Conservation (phyloP, 192 early-diverging fungal genomes). For the Piromyces finnis region DNA sequence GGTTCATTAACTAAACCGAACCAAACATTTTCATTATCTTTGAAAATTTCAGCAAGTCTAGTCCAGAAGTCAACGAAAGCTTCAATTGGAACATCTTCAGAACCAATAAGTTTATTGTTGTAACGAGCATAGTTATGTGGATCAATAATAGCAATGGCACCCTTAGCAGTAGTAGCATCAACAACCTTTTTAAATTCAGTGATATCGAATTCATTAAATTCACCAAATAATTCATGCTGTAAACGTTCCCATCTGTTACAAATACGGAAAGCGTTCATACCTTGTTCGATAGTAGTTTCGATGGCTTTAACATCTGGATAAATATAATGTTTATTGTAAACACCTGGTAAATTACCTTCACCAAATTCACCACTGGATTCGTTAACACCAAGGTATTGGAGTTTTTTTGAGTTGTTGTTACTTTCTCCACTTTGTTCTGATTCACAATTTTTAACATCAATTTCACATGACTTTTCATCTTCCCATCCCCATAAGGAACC, state of each 20-base stretch:
- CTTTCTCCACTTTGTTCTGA: too few relatives aligned
- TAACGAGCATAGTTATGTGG: too few relatives aligned
- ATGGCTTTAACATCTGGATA: neutral
- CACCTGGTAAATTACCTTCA: neutral
- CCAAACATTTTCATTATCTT: neutral
- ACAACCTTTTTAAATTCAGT: neutral
- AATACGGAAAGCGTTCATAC: neutral
- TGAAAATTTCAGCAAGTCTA: neutral
- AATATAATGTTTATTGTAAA: neutral
- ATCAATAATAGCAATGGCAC: neutral
- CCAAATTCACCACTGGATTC: neutral
- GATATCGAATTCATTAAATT: too few relatives aligned
- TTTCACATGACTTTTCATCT: too few relatives aligned
- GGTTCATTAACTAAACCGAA: slow-evolving; percentile 12
- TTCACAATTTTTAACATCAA: too few relatives aligned
- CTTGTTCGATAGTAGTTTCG: neutral
- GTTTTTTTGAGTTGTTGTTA: too few relatives aligned
- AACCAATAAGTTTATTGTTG: neutral
- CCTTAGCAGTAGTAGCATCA: neutral
- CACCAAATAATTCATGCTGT: too few relatives aligned
- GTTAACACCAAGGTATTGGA: neutral
- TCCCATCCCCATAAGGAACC: too few relatives aligned
- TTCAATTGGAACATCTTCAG: neutral
- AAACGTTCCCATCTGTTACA: neutral
- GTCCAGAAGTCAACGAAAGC: neutral